Evolutionary conservation across 2,329 filamentous ascomycete species (phyloP).

Genomic region (Fusarium buharicum): DNA sequence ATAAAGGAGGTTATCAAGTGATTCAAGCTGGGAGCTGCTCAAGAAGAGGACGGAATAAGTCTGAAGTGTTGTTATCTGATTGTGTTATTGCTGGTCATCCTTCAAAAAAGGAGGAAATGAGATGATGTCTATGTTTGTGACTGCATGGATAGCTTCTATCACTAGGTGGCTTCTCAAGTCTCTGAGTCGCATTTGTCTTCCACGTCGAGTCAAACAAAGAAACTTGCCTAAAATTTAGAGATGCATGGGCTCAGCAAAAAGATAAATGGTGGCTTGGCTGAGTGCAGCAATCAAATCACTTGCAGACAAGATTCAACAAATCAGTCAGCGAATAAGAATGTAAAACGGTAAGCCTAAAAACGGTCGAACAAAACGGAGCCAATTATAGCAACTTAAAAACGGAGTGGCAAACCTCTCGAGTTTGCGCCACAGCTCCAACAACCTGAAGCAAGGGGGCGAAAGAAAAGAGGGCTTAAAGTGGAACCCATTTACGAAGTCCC

Average conservation of each 20-base stretch:
- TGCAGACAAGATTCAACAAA: slow-evolving; percentile 1
- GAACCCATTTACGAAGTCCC: slow-evolving; percentile 27
- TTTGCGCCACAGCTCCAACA: slow-evolving; percentile 25
- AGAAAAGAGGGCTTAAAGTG: slow-evolving; percentile 33
- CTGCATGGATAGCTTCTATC: too few relatives aligned
- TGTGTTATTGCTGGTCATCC: too few relatives aligned
- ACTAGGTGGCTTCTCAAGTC: too few relatives aligned
- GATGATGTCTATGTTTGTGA: too few relatives aligned
- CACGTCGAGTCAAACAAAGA: too few relatives aligned
- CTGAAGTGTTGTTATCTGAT: too few relatives aligned
- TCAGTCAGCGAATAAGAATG: not conserved
- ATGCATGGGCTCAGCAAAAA: too few relatives aligned
- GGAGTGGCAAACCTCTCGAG: slow-evolving; percentile 10
- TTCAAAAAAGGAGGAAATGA: too few relatives aligned
- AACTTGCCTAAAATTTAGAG: too few relatives aligned
- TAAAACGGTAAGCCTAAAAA: slow-evolving; percentile 11
- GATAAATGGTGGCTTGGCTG: not conserved
- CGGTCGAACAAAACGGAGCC: slow-evolving; percentile 29
- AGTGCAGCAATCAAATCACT: not conserved
- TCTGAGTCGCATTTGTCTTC: too few relatives aligned
- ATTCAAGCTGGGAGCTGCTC: not conserved
- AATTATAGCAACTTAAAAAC: not conserved
- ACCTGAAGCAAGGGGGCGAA: slow-evolving; percentile 32
- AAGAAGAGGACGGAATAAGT: not conserved
- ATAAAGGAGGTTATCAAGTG: not conserved